A percentile compares a stretch with the other conserved stretches of the same genome.
Conservation (phyloP, 306 rosid species). For the Begonia masoniana region DNA sequence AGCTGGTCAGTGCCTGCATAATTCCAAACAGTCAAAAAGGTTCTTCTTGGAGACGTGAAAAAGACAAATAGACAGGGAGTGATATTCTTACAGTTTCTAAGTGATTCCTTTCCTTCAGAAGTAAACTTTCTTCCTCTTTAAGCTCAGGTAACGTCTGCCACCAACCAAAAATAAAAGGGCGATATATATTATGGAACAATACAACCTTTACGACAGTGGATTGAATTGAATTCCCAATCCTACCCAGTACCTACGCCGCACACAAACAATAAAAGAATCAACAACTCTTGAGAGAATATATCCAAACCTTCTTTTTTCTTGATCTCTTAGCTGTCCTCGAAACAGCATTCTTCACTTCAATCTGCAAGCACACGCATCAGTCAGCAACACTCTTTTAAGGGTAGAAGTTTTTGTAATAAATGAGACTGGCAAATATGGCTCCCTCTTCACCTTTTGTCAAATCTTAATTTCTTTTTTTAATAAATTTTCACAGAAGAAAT, state of each 20-base stretch:
- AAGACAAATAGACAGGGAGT: not conserved
- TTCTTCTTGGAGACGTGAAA: not conserved
- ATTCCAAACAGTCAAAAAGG: not conserved
- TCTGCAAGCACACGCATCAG: conserved; percentile 21
- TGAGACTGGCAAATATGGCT: not conserved
- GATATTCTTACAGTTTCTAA: conserved; percentile 46
- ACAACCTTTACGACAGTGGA: no score
- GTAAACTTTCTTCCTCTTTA: conserved; percentile 60
- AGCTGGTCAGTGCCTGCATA: conserved; percentile 50
- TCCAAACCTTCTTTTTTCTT: conserved; percentile 54
- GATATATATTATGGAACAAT: no score
- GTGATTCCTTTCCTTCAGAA: conserved; percentile 50
- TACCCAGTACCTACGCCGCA: no score
- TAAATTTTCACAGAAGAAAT: not conserved
- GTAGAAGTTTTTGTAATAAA: not conserved
- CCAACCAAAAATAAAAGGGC: conserved; percentile 4
- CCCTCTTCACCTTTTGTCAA: no score
- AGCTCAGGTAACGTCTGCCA: conserved; percentile 73
- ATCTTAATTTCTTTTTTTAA: not conserved
- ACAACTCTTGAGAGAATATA: not conserved
- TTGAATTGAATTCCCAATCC: no score
- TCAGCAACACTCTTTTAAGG: not conserved
- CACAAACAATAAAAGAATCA: not conserved
- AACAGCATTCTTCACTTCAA: conserved; percentile 20
- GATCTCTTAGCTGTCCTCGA: conserved; percentile 31